Evolutionary conservation across 306 rosid genomes (phyloP).

Genomic region (Gastrolobium bilobum): DNA sequence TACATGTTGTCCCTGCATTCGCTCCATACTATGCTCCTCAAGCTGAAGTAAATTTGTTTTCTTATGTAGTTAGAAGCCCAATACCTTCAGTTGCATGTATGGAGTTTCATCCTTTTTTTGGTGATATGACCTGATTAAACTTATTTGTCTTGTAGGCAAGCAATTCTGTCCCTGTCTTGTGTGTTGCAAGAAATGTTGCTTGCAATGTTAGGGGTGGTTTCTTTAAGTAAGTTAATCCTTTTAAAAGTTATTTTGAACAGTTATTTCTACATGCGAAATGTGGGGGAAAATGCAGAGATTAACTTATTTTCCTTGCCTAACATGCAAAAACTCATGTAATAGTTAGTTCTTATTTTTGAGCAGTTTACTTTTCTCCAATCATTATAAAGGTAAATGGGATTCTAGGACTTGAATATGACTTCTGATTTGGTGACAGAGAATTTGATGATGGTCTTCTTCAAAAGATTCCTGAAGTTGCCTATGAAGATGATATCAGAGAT

Average conservation of each 20-base stretch:
- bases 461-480: conserved; percentile 77
- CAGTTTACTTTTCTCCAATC: conserved; percentile 32
- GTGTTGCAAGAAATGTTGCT: conserved; percentile 98
- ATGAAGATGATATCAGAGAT: conserved; percentile 83
- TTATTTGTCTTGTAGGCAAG: conserved; percentile 71
- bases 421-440: conserved; percentile 71
- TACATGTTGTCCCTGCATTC: conserved; percentile 99
- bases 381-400: conserved; percentile 24
- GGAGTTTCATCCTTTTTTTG: conserved; percentile 7
- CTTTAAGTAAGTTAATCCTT: conserved; percentile 74
- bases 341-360: conserved; percentile 44
- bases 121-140: conserved; percentile 46
- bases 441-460: conserved; percentile 91
- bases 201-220: conserved; percentile 98
- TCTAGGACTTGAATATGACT: conserved; percentile 46
- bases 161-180: conserved; percentile 86
- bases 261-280: conserved; percentile 34
- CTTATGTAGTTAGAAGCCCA: conserved; percentile 40
- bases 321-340: background rate
- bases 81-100: conserved; percentile 18
- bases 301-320: conserved; percentile 8
- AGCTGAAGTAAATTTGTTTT: conserved; percentile 78
- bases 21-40: conserved; percentile 98
- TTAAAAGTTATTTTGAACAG: conserved; percentile 1
- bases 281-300: background rate